Conservation (phyloP, 2,329 filamentous ascomycete species). For the Hypoxylon sp. region DNA sequence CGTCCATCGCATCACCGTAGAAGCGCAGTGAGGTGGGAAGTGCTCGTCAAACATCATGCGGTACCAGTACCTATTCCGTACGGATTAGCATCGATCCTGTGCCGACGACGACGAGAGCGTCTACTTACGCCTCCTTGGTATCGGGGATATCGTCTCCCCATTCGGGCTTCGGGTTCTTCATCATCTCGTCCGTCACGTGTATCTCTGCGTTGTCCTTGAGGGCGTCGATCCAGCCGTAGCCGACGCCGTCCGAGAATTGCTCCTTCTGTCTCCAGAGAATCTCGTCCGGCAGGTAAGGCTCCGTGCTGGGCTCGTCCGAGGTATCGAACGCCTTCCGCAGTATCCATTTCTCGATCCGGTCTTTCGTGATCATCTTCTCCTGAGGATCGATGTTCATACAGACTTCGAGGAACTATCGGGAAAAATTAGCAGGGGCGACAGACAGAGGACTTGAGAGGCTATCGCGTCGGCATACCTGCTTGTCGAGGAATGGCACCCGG, state of each 20-base stretch:
- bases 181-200: constrained; percentile 94
- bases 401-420: constrained; percentile 80
- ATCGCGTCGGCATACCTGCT: constrained; percentile 65
- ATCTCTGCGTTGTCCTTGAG: constrained; percentile 93
- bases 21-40: constrained; percentile 90
- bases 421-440: constrained; percentile 33
- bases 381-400: constrained; percentile 92
- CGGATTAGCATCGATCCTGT: constrained; percentile 37
- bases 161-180: constrained; percentile 96
- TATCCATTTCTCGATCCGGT: constrained; percentile 95
- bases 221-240: constrained; percentile 98
- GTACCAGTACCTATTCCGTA: constrained; percentile 82
- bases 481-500: constrained; percentile 96
- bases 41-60: constrained; percentile 98
- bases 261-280: constrained; percentile 99
- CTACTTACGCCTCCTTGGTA: constrained; percentile 92
- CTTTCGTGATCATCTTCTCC: constrained; percentile 95
- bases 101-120: constrained; percentile 4
- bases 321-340: constrained; percentile 98
- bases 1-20: constrained; percentile 94
- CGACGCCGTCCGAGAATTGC: constrained; percentile 98
- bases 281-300: constrained; percentile 92
- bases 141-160: constrained; percentile 95
- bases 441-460: background rate
- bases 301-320: constrained; percentile 77